Base-by-base conservation (phyloP, 192 early-diverging fungal species). In the Spizellomyces sp. region DNA sequence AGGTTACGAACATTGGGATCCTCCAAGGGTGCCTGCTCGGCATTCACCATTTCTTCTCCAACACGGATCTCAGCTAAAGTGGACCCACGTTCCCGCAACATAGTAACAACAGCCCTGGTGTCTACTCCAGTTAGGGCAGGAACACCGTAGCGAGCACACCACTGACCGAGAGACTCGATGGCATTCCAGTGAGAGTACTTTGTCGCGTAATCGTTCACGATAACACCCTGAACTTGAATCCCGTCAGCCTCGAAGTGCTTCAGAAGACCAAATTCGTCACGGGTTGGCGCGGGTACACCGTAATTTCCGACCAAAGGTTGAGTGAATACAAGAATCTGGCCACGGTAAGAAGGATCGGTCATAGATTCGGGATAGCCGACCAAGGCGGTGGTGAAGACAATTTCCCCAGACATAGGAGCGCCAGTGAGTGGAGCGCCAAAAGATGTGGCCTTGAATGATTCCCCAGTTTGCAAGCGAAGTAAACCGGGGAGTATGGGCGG, bases 291-390 rank as follows among this genome's bases (percentile, higher is more conserved):
- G 9, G 96, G 96, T 4, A 98, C 94, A 71, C 96, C 96, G 78
- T 98, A 96, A 86, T 98, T 98, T 77, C 95, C 96, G 73, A 96
- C 89, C 48, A 98, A 80, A 22, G 96, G 96, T 77, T 95, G 94
- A n/a, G 96, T 95, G 64, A 98, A 95, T 6, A 95, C 93, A 22
- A 98, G 87, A 64, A 98, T 95, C 82, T 98, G 96, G 48, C 96
- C 96, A 48, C 80, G 82, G 80, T 98, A 98, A n/a, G 94, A 96
- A 8, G 96, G 96, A 73, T 98, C 96, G 57, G 94, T 96, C 94
- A 98, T 95, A 6, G 92, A 94, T 79, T 98, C 96, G 12, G 96
- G 94, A 82, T 98, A 98, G 42, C 96, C 96, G 12, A 96, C 96
- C 21, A 68, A 56, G 19, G 67, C 50, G 0, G 95, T 96, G 42